These are phyloP conservation scores for Aspergillus uvarum DNA, from an alignment of 2,329 filamentous ascomycete genomes.

Conservation along the genomic window DNA sequence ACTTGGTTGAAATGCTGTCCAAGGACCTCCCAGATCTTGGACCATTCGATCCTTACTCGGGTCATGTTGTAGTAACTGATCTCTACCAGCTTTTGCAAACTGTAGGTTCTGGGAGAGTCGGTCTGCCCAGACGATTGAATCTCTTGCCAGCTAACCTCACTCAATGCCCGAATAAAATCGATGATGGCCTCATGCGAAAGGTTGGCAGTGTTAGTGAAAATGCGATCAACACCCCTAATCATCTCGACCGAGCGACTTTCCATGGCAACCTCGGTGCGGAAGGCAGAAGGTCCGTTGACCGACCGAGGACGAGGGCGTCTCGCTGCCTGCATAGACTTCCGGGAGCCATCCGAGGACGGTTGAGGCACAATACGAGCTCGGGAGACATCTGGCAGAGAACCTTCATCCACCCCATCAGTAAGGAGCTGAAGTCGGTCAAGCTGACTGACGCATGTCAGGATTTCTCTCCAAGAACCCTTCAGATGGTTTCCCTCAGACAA, in stretches of 20 bases:
- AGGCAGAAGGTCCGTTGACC: slow-evolving; percentile 52
- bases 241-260: slow-evolving; percentile 93
- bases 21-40: slow-evolving; percentile 94
- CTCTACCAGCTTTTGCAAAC: slow-evolving; percentile 95
- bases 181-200: slow-evolving; percentile 92
- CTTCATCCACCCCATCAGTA: slow-evolving; percentile 91
- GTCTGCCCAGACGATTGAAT: slow-evolving; percentile 96
- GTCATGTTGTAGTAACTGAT: slow-evolving; percentile 99
- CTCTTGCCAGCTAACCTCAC: slow-evolving; percentile 97
- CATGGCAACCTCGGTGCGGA: slow-evolving; percentile 78
- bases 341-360: slow-evolving; percentile 55
- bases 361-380: slow-evolving; percentile 71
- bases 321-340: slow-evolving; percentile 63
- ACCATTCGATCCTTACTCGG: slow-evolving; percentile 97
- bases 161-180: slow-evolving; percentile 87
- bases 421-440: slow-evolving; percentile 93
- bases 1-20: slow-evolving; percentile 98
- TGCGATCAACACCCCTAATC: slow-evolving; percentile 86
- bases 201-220: slow-evolving; percentile 95
- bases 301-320: slow-evolving; percentile 52
- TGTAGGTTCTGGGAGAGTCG: slow-evolving; percentile 94
- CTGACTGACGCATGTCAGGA: slow-evolving; percentile 92
- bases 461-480: slow-evolving; percentile 89
- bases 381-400: slow-evolving; percentile 85
- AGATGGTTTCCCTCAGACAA: slow-evolving; percentile 89